Base-by-base conservation (phyloP, 2,329 filamentous ascomycete species). In the Stagonosporopsis vannaccii region DNA sequence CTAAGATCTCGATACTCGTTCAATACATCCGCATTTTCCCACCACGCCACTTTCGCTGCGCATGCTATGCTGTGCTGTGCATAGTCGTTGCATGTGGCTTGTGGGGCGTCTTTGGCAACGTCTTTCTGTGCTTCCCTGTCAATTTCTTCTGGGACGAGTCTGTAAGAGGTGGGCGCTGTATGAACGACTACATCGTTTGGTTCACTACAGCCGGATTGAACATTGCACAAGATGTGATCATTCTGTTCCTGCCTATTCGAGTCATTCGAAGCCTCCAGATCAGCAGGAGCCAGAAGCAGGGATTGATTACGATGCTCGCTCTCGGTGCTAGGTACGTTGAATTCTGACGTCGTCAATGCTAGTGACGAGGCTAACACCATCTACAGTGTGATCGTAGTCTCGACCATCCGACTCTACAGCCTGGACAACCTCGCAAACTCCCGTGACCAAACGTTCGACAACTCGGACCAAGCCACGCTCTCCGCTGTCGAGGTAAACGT, bases 301-400 rank as follows among this genome's bases (percentile, higher is more conserved):
- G 71, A 17, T 57, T 79, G 2, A 65, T 71, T 12, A 58, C 65
- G 6, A 70, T 79, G 44, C 77, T 79, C 50, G 67, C 69, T 5
- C 62, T 79, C 28, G 76, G 75, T 32, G 65, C 65, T 8, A 72
- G 77, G 77, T 79, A 67, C 56, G 74, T 30, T 13, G 13, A n/a
- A 1, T 6, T 5, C 9, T 26, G 7, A 19, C 9, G 11, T 7
- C 9, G 13, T 15, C 2, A 19, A 23, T 35, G 5, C 4, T 15
- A 30, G 2, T 6, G 33, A 25, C 3, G 12, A 17, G 19, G 19
- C 61, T 64, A 49, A 66, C 39, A 12, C 13, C 25, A 6, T 33
- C 30, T 6, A 36, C 53, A 75, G 74, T 43, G 73, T 71, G 22
- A 70, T 65, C 20, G 42, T 75, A 11, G 59, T 75, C 28, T 75